phyloP scores from a whole-genome alignment of 2,329 filamentous ascomycete species.

The Cordyceps fumosorosea region DNA sequence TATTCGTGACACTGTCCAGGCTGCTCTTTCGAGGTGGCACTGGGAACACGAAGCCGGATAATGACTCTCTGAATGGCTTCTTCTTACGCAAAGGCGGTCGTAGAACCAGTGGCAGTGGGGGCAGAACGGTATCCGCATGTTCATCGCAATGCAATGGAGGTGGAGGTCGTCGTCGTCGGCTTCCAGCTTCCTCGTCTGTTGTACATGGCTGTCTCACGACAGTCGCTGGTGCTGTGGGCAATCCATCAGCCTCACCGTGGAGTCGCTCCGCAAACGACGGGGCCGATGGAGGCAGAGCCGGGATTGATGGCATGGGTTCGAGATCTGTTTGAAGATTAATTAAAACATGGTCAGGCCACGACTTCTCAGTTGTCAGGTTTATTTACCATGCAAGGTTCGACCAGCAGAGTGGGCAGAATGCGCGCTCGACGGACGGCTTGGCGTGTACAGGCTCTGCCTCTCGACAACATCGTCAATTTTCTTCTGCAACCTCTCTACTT shows the following conservation, averaged over 20 bases:
- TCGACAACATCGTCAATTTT: slow-evolving; percentile 55
- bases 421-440: slow-evolving; percentile 47
- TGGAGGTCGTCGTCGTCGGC: slow-evolving; percentile 14
- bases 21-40: slow-evolving; percentile 33
- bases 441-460: slow-evolving; percentile 51
- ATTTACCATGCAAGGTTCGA: slow-evolving; percentile 26
- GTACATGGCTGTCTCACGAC: slow-evolving; percentile 20
- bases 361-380: not conserved
- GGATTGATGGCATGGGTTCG: slow-evolving; percentile 49
- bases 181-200: slow-evolving; percentile 14
- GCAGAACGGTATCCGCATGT: slow-evolving; percentile 27
- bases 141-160: not conserved
- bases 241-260: slow-evolving; percentile 37
- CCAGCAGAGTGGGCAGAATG: slow-evolving; percentile 39
- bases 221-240: slow-evolving; percentile 24
- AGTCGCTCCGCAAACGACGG: slow-evolving; percentile 53
- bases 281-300: slow-evolving; percentile 48
- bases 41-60: slow-evolving; percentile 54
- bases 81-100: slow-evolving; percentile 58
- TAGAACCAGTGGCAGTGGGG: slow-evolving; percentile 51
- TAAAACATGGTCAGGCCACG: not conserved
- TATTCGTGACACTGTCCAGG: slow-evolving; percentile 48
- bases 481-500: slow-evolving; percentile 51
- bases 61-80: slow-evolving; percentile 54
- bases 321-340: slow-evolving; percentile 18